Percentiles rank a stretch among this genome's conserved stretches.
Evolutionary conservation across 495 filamentous ascomycete species (phyloP).

Genomic region (Aspergillus steynii): DNA sequence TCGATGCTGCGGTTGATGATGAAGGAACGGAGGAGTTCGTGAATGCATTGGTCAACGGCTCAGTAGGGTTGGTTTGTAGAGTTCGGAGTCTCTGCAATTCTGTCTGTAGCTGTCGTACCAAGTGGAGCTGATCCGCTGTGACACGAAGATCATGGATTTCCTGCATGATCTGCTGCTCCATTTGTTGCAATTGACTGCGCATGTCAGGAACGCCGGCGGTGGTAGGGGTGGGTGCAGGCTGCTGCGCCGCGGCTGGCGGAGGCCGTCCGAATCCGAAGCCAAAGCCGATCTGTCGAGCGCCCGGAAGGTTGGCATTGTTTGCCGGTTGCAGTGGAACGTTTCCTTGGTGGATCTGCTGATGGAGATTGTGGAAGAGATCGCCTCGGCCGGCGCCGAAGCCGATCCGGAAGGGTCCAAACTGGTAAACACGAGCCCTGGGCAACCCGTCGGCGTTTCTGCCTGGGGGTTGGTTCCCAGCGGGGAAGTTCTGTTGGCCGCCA

Average conservation of each 20-base stretch:
- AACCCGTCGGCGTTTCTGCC: conserved; percentile 34
- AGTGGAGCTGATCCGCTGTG: conserved; percentile 56
- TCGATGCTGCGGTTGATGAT: conserved; percentile 19
- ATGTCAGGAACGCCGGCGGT: conserved; percentile 32
- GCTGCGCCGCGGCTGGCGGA: conserved; percentile 23
- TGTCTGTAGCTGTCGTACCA: conserved; percentile 56
- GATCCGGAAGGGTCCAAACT: conserved; percentile 59
- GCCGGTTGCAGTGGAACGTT: conserved; percentile 35
- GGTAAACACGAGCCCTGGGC: conserved; percentile 50
- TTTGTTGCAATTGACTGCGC: conserved; percentile 57
- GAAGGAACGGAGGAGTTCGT: conserved; percentile 22
- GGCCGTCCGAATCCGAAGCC: conserved; percentile 47
- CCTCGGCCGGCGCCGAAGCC: conserved; percentile 57
- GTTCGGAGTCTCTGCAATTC: conserved; percentile 64
- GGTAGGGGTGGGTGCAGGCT: conserved; percentile 16
- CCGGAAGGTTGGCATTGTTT: conserved; percentile 33
- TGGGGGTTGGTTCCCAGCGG: conserved; percentile 29
- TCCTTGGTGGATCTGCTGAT: conserved; percentile 49
- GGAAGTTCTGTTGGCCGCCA: conserved; percentile 28
- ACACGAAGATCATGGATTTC: conserved; percentile 59
- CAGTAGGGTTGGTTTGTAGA: conserved; percentile 35
- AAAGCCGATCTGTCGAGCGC: conserved; percentile 43
- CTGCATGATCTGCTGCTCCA: conserved; percentile 66
- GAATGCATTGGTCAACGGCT: conserved; percentile 19
- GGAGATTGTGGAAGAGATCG: conserved; percentile 53